Percentiles rank a stretch among this genome's conserved stretches.
Conservation (phyloP, 108 stramenopile genomes). For the Cyclotella baltica region DNA sequence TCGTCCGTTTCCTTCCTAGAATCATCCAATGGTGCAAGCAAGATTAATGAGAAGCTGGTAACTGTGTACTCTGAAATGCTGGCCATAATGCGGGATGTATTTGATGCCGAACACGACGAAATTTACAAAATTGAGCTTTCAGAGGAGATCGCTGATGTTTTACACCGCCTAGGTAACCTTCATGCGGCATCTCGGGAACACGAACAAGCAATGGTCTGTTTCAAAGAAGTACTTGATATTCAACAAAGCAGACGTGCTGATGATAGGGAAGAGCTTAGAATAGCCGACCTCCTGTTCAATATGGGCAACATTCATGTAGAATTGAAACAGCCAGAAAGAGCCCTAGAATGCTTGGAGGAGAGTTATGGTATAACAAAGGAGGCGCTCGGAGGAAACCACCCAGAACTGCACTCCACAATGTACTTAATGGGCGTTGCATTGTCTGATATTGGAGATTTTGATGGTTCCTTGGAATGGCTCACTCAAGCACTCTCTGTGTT, state of each 20-base stretch:
- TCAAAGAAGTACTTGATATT: conserved; percentile 43
- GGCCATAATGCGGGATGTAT: conserved; percentile 34
- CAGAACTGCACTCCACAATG: conserved; percentile 52
- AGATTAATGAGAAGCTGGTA: conserved; percentile 37
- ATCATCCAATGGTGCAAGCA: conserved; percentile 29
- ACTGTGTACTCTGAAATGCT: conserved; percentile 55
- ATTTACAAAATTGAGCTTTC: conserved; percentile 33
- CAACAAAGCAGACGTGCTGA: conserved; percentile 37
- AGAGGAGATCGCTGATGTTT: conserved; percentile 53
- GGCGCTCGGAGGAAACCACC: conserved; percentile 41
- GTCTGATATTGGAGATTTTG: conserved; percentile 33
- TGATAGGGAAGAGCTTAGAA: conserved; percentile 50
- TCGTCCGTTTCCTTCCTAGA: conserved; percentile 50
- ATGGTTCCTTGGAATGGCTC: conserved; percentile 37
- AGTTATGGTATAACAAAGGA: conserved; percentile 49
- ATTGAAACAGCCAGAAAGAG: conserved; percentile 29
- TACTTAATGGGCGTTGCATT: conserved; percentile 50
- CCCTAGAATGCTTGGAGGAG: conserved; percentile 50
- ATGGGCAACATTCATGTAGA: conserved; percentile 58
- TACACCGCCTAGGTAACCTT: conserved; percentile 61
- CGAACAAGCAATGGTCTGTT: conserved; percentile 50
- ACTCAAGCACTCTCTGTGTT: conserved; percentile 29
- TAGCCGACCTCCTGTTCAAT: conserved; percentile 62
- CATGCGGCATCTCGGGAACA: conserved; percentile 47
- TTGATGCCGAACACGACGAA: conserved; percentile 23